Evolutionary conservation across 352 stramenopile genomes (phyloP).

Genomic region (Globisporangium mamillatum): DNA sequence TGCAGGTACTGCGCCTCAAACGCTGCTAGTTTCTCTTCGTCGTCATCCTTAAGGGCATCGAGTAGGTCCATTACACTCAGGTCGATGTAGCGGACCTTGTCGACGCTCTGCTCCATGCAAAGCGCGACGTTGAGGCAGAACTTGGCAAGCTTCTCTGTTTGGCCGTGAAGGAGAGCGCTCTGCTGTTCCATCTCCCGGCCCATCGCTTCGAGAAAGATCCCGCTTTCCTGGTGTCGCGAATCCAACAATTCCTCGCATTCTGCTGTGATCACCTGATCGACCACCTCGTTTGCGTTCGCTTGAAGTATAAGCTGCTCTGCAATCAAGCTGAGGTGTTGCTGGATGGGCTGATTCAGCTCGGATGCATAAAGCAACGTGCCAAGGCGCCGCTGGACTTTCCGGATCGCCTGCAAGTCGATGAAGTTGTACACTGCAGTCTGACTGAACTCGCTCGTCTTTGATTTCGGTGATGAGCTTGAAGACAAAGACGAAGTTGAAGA

Average conservation of each 20-base stretch:
- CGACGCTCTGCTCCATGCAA: conserved; percentile 54
- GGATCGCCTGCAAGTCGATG: conserved; percentile 76
- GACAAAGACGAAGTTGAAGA: background rate
- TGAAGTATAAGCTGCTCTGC: conserved; percentile 60
- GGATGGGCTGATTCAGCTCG: conserved; percentile 51
- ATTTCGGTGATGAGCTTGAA: conserved; percentile 3
- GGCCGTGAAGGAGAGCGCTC: conserved; percentile 46
- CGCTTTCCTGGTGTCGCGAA: conserved; percentile 43
- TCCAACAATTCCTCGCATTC: conserved; percentile 59
- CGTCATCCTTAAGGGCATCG: conserved; percentile 66
- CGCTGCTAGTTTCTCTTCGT: conserved; percentile 45
- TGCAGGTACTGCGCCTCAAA: conserved; percentile 50
- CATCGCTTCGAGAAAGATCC: conserved; percentile 58
- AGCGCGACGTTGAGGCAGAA: conserved; percentile 59
- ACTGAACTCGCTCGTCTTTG: conserved; percentile 5
- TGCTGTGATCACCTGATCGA: conserved; percentile 53
- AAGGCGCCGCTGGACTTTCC: conserved; percentile 75
- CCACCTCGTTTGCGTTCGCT: conserved; percentile 53
- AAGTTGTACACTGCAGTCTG: conserved; percentile 14
- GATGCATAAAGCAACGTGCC: conserved; percentile 70
- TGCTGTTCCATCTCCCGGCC: conserved; percentile 52
- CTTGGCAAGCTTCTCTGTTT: conserved; percentile 52
- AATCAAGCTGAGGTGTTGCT: conserved; percentile 50
- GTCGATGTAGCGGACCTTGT: conserved; percentile 60
- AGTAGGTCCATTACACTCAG: conserved; percentile 74